A percentile compares a stretch with the other conserved stretches of the same genome.
Evolutionary conservation across 164 flowering plant genomes (phyloP).

Genomic region (Tinospora cordifolia): DNA sequence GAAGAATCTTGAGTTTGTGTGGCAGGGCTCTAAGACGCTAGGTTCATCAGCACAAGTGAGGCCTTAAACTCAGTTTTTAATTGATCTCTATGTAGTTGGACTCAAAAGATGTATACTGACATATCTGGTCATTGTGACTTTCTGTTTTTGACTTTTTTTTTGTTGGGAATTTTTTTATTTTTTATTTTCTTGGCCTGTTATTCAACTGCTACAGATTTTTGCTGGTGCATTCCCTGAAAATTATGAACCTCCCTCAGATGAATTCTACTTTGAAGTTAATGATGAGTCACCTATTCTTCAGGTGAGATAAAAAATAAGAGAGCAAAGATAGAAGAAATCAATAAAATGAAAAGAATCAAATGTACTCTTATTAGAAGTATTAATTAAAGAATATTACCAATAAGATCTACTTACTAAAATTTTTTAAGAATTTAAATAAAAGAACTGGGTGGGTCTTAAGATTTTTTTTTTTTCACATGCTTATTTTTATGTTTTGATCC

Average conservation of each 20-base stretch:
- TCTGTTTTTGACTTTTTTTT: neutral
- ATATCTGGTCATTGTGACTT: neutral
- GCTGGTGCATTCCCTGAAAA: conserved; percentile 50
- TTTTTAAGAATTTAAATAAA: neutral
- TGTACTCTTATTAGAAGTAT: too few species aligned
- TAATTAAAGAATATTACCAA: too few species aligned
- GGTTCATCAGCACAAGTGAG: conserved; percentile 50
- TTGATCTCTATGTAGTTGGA: neutral
- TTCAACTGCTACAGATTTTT: conserved; percentile 39
- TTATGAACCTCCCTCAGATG: conserved; percentile 53
- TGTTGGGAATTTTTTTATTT: neutral
- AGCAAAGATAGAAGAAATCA: too few species aligned
- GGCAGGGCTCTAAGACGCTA: conserved; percentile 78
- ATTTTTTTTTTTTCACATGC: neutral
- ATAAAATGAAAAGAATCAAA: too few species aligned
- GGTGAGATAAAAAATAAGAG: conserved; percentile 24
- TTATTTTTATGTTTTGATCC: conserved; percentile 1
- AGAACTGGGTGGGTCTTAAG: neutral
- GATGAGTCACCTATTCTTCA: conserved; percentile 51
- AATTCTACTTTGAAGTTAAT: conserved; percentile 53
- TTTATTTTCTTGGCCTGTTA: too few species aligned
- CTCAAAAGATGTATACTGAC: neutral
- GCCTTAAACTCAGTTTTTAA: neutral
- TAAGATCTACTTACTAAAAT: neutral
- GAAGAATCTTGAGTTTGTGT: conserved; percentile 78